A percentile compares a stretch with the other conserved stretches of the same genome.
Conservation (phyloP, 768 basidiomycete species). For the Ramaria sp. region DNA sequence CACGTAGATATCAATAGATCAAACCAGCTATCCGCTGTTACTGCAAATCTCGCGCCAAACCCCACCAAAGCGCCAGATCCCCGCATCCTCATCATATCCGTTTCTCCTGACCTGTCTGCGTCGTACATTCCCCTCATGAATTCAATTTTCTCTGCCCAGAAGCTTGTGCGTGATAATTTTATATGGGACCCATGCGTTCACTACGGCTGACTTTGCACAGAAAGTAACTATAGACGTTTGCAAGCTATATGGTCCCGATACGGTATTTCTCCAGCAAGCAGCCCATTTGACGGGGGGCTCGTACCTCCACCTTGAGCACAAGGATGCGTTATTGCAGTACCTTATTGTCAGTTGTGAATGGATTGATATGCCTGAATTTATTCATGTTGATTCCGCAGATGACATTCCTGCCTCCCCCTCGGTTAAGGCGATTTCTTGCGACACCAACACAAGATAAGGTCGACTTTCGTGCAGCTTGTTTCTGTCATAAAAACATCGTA, state of each 20-base stretch:
- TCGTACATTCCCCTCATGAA: constrained; percentile 99
- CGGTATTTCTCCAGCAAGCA: constrained; percentile 95
- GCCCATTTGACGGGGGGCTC: constrained; percentile 91
- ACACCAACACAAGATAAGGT: constrained; percentile 91
- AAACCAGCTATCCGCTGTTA: constrained; percentile 23
- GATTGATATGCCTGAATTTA: neutral
- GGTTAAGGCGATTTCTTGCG: constrained; percentile 65
- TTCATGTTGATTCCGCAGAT: constrained; percentile 43
- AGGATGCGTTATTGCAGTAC: constrained; percentile 86
- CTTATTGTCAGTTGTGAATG: constrained; percentile 46
- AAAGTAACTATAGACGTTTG: constrained; percentile 96
- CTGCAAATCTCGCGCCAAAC: constrained; percentile 16
- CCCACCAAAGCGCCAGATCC: constrained; percentile 31
- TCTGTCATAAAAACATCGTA: constrained; percentile 95
- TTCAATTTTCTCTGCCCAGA: constrained; percentile 97
- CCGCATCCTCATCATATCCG: constrained; percentile 71
- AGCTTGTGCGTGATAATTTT: constrained; percentile 49
- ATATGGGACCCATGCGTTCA: neutral
- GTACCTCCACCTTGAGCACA: constrained; percentile 74
- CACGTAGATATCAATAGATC: constrained; percentile 58
- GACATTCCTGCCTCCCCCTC: constrained; percentile 63
- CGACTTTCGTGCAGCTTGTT: constrained; percentile 95
- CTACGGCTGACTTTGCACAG: constrained; percentile 29
- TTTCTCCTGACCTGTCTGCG: constrained; percentile 79
- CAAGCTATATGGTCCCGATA: constrained; percentile 80